A percentile compares a stretch with the other conserved stretches of the same genome.
These are phyloP conservation scores for Isabelozyma pseudorhagii DNA, from an alignment of 805 yeast species.

Conservation along the genomic window DNA sequence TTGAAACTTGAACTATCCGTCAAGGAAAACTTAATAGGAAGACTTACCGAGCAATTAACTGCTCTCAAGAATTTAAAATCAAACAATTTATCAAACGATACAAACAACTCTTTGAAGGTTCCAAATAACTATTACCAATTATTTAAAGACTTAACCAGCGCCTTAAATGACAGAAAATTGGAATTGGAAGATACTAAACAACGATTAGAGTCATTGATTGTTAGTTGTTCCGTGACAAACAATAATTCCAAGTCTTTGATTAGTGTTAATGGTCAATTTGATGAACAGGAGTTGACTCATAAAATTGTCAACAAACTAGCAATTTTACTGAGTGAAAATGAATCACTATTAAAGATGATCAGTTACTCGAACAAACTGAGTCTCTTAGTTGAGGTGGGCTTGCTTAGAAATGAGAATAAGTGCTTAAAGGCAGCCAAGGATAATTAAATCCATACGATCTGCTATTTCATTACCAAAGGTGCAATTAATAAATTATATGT, in stretches of 20 bases:
- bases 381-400: conserved; percentile 62
- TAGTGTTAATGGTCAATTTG: conserved; percentile 60
- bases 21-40: conserved; percentile 45
- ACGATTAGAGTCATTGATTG: conserved; percentile 58
- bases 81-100: conserved; percentile 4
- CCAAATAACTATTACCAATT: conserved; percentile 46
- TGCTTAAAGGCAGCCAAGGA: neutral
- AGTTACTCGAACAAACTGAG: conserved; percentile 77
- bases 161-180: conserved; percentile 42
- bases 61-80: conserved; percentile 9
- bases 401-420: conserved; percentile 43
- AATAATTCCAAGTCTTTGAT: conserved; percentile 9
- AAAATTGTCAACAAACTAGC: conserved; percentile 62
- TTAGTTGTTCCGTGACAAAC: conserved; percentile 21
- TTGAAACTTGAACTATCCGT: conserved; percentile 50
- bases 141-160: conserved; percentile 46
- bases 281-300: conserved; percentile 73
- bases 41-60: conserved; percentile 32
- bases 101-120: conserved; percentile 15
- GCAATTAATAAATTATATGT: neutral
- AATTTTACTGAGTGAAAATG: conserved; percentile 64
- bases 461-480: too few species aligned
- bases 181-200: conserved; percentile 62
- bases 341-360: conserved; percentile 63
- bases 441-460: too few species aligned